A percentile compares a stretch with the other conserved stretches of the same genome.
These are phyloP conservation scores for Caryocar brasiliense DNA, from an alignment of 441 rosid genomes.

Conservation along the genomic window DNA sequence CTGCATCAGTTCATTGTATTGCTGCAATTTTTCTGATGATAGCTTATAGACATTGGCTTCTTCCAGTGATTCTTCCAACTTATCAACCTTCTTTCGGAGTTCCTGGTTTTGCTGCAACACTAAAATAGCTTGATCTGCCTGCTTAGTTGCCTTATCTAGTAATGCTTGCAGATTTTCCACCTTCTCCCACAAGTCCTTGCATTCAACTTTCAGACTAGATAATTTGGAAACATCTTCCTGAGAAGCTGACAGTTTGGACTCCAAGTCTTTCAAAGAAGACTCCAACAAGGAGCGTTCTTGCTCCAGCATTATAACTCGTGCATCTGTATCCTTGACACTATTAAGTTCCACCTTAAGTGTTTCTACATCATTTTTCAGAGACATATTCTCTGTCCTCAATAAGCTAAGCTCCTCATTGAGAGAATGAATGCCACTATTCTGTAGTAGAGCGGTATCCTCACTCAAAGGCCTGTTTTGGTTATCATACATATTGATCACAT, in stretches of 20 bases:
- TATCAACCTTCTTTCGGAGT: slow-evolving; percentile 66
- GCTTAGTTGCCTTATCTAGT: slow-evolving; percentile 65
- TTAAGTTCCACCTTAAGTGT: slow-evolving; percentile 44
- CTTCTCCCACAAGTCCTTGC: slow-evolving; percentile 59
- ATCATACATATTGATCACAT: slow-evolving; percentile 10
- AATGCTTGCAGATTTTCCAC: slow-evolving; percentile 58
- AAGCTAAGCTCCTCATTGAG: slow-evolving; percentile 52
- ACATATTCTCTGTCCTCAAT: slow-evolving; percentile 52
- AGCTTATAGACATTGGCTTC: slow-evolving; percentile 66
- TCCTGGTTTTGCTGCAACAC: slow-evolving; percentile 83
- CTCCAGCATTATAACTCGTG: slow-evolving; percentile 56
- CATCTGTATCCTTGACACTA: slow-evolving; percentile 46
- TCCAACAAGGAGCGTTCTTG: slow-evolving; percentile 48
- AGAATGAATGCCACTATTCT: slow-evolving; percentile 26
- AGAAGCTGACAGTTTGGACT: slow-evolving; percentile 54
- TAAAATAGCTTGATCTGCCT: slow-evolving; percentile 75
- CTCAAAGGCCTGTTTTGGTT: slow-evolving; percentile 16
- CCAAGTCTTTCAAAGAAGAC: slow-evolving; percentile 66
- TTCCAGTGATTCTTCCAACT: slow-evolving; percentile 68
- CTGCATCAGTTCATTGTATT: slow-evolving; percentile 75
- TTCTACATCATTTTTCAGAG: slow-evolving; percentile 60
- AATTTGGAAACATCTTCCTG: slow-evolving; percentile 62
- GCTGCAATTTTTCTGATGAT: slow-evolving; percentile 68
- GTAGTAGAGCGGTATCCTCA: slow-evolving; percentile 22
- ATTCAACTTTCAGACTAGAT: slow-evolving; percentile 57